Evolutionary conservation across 2,329 filamentous ascomycete species (phyloP).

Genomic region (Lithohypha guttulata): DNA sequence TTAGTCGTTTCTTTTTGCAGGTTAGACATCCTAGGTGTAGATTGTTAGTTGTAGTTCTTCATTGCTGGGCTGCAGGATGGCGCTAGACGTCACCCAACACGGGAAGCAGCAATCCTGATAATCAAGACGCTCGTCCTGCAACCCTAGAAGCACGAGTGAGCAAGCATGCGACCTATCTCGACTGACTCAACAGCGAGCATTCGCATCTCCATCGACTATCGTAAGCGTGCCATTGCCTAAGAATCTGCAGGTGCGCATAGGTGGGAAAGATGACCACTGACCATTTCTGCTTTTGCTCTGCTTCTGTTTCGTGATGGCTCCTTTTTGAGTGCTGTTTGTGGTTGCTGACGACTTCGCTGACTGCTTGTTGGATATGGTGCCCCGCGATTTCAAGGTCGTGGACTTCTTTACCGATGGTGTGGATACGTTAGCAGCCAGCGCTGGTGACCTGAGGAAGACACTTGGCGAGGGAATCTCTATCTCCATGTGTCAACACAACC

Average conservation of each 20-base stretch:
- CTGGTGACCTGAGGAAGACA: conserved; percentile 38
- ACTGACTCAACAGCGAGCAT: too few relatives aligned
- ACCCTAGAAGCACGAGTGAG: too few relatives aligned
- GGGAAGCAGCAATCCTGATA: too few relatives aligned
- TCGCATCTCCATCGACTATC: too few relatives aligned
- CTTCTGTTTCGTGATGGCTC: conserved; percentile 48
- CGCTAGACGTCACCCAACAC: too few relatives aligned
- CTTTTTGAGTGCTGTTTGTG: conserved; percentile 22
- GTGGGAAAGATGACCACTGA: conserved; percentile 32
- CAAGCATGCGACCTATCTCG: too few relatives aligned
- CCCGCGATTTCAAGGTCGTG: conserved; percentile 16
- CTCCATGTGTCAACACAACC: conserved; percentile 44
- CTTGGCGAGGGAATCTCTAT: conserved; percentile 51
- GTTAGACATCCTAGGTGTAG: conserved; percentile 67
- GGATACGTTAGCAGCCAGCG: conserved; percentile 20
- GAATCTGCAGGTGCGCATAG: not conserved
- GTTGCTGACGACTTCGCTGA: conserved; percentile 20
- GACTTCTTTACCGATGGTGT: conserved; percentile 22
- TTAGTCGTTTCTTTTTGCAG: conserved; percentile 62
- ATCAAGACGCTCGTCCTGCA: too few relatives aligned
- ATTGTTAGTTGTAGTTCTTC: too few relatives aligned
- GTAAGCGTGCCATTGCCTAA: too few relatives aligned
- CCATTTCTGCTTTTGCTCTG: conserved; percentile 68
- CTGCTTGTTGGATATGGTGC: conserved; percentile 24
- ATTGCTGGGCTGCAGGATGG: too few relatives aligned